Percentiles rank a stretch among this genome's conserved stretches.
phyloP scores from a whole-genome alignment of 768 basidiomycete genomes.

The Rhizopogon vinicolor region DNA sequence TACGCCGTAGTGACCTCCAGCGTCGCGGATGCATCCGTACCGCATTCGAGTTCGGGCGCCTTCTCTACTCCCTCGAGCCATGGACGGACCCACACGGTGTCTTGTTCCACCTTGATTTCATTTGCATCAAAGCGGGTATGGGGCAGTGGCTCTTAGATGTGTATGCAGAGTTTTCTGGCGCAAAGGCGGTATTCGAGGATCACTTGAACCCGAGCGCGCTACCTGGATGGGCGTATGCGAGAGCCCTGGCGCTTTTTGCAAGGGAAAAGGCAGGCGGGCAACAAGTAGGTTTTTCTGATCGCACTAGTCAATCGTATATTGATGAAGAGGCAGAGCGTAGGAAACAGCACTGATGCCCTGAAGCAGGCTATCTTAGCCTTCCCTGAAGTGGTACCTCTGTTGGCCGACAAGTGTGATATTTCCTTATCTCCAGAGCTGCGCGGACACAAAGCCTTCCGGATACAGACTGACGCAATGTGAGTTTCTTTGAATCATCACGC shows the following conservation, averaged over 20 bases:
- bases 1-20: slow-evolving; percentile 61
- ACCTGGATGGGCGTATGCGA: slow-evolving; percentile 75
- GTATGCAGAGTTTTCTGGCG: slow-evolving; percentile 27
- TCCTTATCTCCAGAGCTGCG: slow-evolving; percentile 54
- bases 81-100: slow-evolving; percentile 87
- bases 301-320: not conserved
- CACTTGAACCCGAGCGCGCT: slow-evolving; percentile 52
- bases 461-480: slow-evolving; percentile 66
- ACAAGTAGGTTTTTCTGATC: slow-evolving; percentile 20
- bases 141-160: slow-evolving; percentile 75
- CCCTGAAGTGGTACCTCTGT: slow-evolving; percentile 74
- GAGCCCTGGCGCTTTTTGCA: slow-evolving; percentile 62
- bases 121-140: slow-evolving; percentile 81
- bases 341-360: slow-evolving; percentile 58
- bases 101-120: slow-evolving; percentile 76
- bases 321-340: not conserved
- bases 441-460: slow-evolving; percentile 58
- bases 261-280: slow-evolving; percentile 41
- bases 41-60: slow-evolving; percentile 86
- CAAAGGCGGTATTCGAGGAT: not conserved
- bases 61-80: slow-evolving; percentile 83
- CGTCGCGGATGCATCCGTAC: slow-evolving; percentile 88
- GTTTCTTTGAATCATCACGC: slow-evolving; percentile 11
- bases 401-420: slow-evolving; percentile 85
- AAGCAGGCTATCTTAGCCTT: slow-evolving; percentile 71